phyloP scores from a whole-genome alignment of 192 early-diverging fungal species.

The Chytriomyces sp. region DNA sequence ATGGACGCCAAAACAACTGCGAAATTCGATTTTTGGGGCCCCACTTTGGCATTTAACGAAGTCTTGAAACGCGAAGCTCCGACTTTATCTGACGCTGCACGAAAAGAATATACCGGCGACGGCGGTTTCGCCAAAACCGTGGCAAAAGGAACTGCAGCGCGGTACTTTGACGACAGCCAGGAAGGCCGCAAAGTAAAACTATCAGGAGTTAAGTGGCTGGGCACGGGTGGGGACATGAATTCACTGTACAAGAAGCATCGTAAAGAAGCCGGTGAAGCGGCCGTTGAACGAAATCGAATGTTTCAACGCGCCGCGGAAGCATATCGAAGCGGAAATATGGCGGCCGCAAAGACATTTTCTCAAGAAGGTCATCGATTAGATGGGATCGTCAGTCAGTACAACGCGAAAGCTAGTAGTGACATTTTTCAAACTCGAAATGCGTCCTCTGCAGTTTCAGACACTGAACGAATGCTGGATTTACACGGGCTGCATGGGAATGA shows the following conservation, averaged over 20 bases:
- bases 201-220: slow-evolving; percentile 40
- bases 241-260: slow-evolving; percentile 48
- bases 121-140: slow-evolving; percentile 12
- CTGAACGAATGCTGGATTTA: slow-evolving; percentile 47
- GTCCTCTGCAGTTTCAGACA: neutral
- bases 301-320: slow-evolving; percentile 59
- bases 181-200: slow-evolving; percentile 10
- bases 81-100: neutral
- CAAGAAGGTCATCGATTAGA: slow-evolving; percentile 48
- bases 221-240: slow-evolving; percentile 49
- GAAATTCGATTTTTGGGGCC: slow-evolving; percentile 50
- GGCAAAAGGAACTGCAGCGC: slow-evolving; percentile 7
- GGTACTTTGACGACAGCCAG: slow-evolving; percentile 4
- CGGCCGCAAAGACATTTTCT: slow-evolving; percentile 56
- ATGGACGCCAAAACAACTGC: neutral
- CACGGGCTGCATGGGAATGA: slow-evolving; percentile 60
- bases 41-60: slow-evolving; percentile 40
- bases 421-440: slow-evolving; percentile 52
- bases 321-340: slow-evolving; percentile 52
- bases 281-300: slow-evolving; percentile 51
- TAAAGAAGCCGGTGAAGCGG: slow-evolving; percentile 52
- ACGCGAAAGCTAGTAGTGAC: slow-evolving; percentile 40
- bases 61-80: slow-evolving; percentile 25
- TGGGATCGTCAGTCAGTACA: slow-evolving; percentile 41
- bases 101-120: neutral